phyloP scores from a whole-genome alignment of 1,284 basidiomycete species.

The Lentinula novae-zelandiae region DNA sequence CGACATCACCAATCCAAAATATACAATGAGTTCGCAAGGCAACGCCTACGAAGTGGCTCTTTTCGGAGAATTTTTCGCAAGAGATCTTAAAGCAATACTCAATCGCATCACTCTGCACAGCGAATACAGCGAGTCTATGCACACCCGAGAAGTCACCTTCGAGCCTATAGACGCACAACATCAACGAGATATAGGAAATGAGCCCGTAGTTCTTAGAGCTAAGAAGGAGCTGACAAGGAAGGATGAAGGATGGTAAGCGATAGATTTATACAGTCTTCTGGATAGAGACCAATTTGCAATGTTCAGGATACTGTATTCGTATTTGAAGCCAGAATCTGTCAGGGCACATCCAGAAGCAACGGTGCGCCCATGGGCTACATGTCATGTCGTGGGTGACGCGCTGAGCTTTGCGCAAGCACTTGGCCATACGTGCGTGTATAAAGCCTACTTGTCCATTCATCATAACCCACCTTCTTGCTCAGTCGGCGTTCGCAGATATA shows the following conservation, averaged over 20 bases:
- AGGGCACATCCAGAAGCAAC: constrained; percentile 78
- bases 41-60: constrained; percentile 75
- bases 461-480: constrained; percentile 3
- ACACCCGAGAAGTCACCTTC: constrained; percentile 68
- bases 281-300: background rate
- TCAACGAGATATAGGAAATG: constrained; percentile 54
- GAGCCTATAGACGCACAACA: constrained; percentile 65
- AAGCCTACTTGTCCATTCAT: too few relatives aligned
- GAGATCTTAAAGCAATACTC: constrained; percentile 61
- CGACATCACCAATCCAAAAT: background rate
- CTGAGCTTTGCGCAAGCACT: constrained; percentile 72
- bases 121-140: constrained; percentile 68
- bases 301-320: constrained; percentile 67
- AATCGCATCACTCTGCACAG: constrained; percentile 74
- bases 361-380: constrained; percentile 75
- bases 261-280: background rate
- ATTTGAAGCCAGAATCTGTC: constrained; percentile 73
- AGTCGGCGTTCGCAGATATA: constrained; percentile 73
- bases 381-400: constrained; percentile 72
- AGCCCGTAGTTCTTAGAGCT: constrained; percentile 69
- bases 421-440: constrained; percentile 57
- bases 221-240: constrained; percentile 63
- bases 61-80: constrained; percentile 67
- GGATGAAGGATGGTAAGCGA: constrained; percentile 55
- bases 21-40: constrained; percentile 28